A percentile compares a stretch with the other conserved stretches of the same genome.
Evolutionary conservation across 108 stramenopile genomes (phyloP).

Genomic region (Heterococcus sp.): DNA sequence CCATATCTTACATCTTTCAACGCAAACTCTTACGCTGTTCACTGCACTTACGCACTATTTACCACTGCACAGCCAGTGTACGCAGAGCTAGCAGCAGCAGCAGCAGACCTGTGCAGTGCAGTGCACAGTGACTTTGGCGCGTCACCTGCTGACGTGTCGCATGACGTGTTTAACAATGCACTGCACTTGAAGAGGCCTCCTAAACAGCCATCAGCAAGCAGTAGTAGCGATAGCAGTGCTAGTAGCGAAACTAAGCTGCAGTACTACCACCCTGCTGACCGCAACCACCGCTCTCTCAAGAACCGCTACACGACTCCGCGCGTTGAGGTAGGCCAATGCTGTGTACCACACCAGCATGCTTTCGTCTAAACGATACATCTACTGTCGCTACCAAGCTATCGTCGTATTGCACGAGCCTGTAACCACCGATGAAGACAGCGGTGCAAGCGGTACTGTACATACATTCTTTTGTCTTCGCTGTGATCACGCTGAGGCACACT

Average conservation of each 20-base stretch:
- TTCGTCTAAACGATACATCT: too few species aligned
- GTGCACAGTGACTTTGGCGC: conserved; percentile 34
- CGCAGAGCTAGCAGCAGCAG: conserved; percentile 7
- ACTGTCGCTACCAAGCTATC: too few species aligned
- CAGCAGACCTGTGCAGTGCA: conserved; percentile 15
- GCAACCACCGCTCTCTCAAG: conserved; percentile 72
- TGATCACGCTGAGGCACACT: too few species aligned
- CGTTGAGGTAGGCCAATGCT: conserved; percentile 46
- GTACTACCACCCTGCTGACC: conserved; percentile 75
- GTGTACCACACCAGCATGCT: too few species aligned
- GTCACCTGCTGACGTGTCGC: conserved; percentile 27
- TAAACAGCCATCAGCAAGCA: not conserved
- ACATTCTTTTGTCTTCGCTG: too few species aligned
- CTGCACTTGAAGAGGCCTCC: conserved; percentile 72
- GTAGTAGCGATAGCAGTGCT: not conserved
- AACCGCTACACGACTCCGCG: conserved; percentile 76
- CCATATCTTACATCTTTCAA: too few species aligned
- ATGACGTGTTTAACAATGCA: conserved; percentile 78
- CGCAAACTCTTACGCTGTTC: too few species aligned
- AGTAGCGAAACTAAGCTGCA: conserved; percentile 1
- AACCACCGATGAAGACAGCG: too few species aligned
- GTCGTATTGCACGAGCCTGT: too few species aligned
- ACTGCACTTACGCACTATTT: too few species aligned
- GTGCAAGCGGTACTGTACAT: too few species aligned
- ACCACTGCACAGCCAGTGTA: conserved; percentile 1